Conservation (phyloP, 2,329 filamentous ascomycete species). For the Neofusicoccum sp. region DNA sequence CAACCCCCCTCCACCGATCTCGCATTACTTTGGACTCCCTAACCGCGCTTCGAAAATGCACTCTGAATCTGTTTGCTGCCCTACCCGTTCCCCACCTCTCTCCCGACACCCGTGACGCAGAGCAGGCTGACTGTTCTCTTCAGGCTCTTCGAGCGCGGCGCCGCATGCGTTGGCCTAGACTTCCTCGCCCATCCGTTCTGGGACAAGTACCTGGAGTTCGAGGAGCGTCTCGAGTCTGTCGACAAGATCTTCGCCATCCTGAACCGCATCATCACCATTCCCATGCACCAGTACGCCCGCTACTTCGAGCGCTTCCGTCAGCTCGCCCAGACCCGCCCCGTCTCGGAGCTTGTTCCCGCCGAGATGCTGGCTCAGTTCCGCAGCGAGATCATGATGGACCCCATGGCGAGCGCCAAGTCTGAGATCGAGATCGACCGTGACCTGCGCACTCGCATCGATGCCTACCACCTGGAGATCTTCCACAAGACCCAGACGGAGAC, state of each 20-base stretch:
- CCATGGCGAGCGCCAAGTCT: slow-evolving; percentile 49
- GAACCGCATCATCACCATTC: slow-evolving; percentile 78
- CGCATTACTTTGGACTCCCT: slow-evolving; percentile 16
- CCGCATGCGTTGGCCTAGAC: slow-evolving; percentile 80
- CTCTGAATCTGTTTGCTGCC: slow-evolving; percentile 43
- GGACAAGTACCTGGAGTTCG: slow-evolving; percentile 98
- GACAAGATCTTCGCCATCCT: slow-evolving; percentile 85
- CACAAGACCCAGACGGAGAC: slow-evolving; percentile 81
- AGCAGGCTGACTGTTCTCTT: slow-evolving; percentile 37
- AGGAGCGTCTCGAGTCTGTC: slow-evolving; percentile 80
- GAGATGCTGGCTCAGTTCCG: slow-evolving; percentile 68
- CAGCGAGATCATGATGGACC: slow-evolving; percentile 68
- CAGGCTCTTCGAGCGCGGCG: slow-evolving; percentile 90
- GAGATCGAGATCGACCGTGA: slow-evolving; percentile 82
- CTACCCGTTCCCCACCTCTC: slow-evolving; percentile 33
- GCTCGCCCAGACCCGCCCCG: slow-evolving; percentile 68
- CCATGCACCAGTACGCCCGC: slow-evolving; percentile 91
- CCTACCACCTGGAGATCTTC: slow-evolving; percentile 77
- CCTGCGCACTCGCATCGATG: slow-evolving; percentile 75
- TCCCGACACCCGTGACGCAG: slow-evolving; percentile 19
- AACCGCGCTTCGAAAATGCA: slow-evolving; percentile 13
- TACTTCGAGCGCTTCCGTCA: slow-evolving; percentile 91
- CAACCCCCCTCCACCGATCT: slow-evolving; percentile 14
- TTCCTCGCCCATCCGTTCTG: slow-evolving; percentile 95
- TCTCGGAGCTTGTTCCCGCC: slow-evolving; percentile 68